These are phyloP conservation scores for Pseudogymnoascus sp. DNA, from an alignment of 2,329 filamentous ascomycete species.

Conservation along the genomic window DNA sequence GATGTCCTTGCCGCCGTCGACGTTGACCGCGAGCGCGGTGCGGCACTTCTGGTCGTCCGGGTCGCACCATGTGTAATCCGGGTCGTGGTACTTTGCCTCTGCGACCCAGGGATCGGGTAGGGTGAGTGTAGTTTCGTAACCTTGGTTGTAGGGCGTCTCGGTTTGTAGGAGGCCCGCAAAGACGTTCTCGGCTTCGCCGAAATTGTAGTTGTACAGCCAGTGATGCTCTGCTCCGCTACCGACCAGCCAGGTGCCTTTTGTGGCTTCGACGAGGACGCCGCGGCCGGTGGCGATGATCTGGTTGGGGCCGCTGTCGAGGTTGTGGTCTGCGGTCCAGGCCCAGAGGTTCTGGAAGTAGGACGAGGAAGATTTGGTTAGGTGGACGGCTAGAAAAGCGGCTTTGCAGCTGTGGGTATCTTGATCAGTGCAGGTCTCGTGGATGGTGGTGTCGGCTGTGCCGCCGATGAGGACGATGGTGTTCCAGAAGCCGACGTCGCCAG, in stretches of 20 bases:
- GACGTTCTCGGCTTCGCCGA: slow-evolving; percentile 47
- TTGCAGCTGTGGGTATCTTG: slow-evolving; percentile 33
- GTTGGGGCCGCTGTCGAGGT: slow-evolving; percentile 37
- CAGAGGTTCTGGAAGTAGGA: slow-evolving; percentile 47
- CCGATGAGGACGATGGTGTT: slow-evolving; percentile 39
- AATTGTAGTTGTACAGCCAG: slow-evolving; percentile 44
- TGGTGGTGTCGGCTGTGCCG: slow-evolving; percentile 34
- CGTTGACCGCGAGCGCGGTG: slow-evolving; percentile 23
- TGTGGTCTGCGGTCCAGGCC: slow-evolving; percentile 40
- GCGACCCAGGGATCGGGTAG: slow-evolving; percentile 34
- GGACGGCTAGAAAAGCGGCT: slow-evolving; percentile 40
- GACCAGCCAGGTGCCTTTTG: slow-evolving; percentile 43
- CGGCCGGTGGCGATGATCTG: slow-evolving; percentile 39
- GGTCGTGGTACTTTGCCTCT: slow-evolving; percentile 25
- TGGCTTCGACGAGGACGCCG: slow-evolving; percentile 38
- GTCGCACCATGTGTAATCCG: slow-evolving; percentile 26
- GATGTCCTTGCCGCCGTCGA: slow-evolving; percentile 23
- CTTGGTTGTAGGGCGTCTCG: slow-evolving; percentile 62
- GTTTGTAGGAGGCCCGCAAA: slow-evolving; percentile 59
- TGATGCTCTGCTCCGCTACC: slow-evolving; percentile 44
- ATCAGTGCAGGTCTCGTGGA: slow-evolving; percentile 32
- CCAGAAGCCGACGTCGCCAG: slow-evolving; percentile 44
- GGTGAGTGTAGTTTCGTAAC: slow-evolving; percentile 25
- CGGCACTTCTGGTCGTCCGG: slow-evolving; percentile 24
- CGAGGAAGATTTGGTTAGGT: slow-evolving; percentile 38